Conservation (phyloP, 148 eudicot species). For the Tetragonia tetragonoides region DNA sequence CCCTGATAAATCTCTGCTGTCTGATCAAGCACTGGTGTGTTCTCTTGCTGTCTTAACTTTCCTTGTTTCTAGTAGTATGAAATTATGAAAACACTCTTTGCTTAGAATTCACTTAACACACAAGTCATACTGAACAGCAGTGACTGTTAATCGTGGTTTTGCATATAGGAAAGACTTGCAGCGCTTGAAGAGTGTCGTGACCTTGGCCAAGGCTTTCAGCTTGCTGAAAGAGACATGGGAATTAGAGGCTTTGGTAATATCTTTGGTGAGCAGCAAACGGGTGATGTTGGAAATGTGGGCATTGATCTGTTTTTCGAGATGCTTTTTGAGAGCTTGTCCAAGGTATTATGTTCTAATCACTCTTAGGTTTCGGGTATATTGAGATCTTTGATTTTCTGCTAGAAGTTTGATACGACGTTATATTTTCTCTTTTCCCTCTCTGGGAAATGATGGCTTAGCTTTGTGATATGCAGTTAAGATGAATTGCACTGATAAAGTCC, state of each 20-base stretch:
- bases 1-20: constrained; percentile 83
- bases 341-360: constrained; percentile 38
- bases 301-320: constrained; percentile 92
- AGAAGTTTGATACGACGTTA: neutral
- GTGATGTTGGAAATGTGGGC: constrained; percentile 96
- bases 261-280: constrained; percentile 98
- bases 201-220: constrained; percentile 97
- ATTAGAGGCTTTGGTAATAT: constrained; percentile 98
- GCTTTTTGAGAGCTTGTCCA: constrained; percentile 96
- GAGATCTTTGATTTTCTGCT: neutral
- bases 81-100: neutral
- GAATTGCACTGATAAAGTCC: neutral
- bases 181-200: constrained; percentile 96
- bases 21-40: constrained; percentile 82
- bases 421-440: neutral
- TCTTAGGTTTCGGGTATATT: neutral
- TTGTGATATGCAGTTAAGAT: neutral
- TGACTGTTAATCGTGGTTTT: constrained; percentile 9
- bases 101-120: neutral
- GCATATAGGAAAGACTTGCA: constrained; percentile 76
- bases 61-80: neutral
- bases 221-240: constrained; percentile 98
- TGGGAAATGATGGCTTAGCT: neutral
- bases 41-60: constrained; percentile 10
- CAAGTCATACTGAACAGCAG: neutral